Evolutionary conservation across 2,329 filamentous ascomycete genomes (phyloP).

Genomic region (Penicillium concentricum): DNA sequence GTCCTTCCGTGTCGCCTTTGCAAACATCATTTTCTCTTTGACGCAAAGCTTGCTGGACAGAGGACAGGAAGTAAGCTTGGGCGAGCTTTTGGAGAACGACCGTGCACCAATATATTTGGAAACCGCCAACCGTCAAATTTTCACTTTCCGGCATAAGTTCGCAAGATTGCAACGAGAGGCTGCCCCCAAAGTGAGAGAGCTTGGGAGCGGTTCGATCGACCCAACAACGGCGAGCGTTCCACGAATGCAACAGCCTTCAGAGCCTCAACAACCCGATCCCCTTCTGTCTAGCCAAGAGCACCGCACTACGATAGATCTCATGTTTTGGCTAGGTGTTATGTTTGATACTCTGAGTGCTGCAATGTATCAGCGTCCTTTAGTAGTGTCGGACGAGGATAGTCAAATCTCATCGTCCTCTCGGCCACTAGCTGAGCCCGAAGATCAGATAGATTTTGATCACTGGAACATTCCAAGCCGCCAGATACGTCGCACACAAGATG

Average conservation of each 20-base stretch:
- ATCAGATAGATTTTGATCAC: conserved; percentile 9
- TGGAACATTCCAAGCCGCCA: conserved; percentile 7
- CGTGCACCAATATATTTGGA: conserved; percentile 40
- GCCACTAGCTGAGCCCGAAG: neutral
- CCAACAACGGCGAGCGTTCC: neutral
- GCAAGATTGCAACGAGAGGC: conserved; percentile 15
- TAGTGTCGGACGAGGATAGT: conserved; percentile 49
- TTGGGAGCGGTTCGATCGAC: neutral
- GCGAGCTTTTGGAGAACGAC: conserved; percentile 25
- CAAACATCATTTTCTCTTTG: conserved; percentile 48
- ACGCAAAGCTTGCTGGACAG: conserved; percentile 41
- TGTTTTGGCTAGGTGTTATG: conserved; percentile 62
- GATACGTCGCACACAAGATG: conserved; percentile 18
- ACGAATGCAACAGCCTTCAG: neutral
- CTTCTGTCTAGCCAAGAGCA: conserved; percentile 29
- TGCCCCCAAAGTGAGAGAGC: neutral
- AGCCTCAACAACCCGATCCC: conserved; percentile 5
- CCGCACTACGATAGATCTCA: conserved; percentile 51
- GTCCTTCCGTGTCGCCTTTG: conserved; percentile 48
- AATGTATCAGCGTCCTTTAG: conserved; percentile 50
- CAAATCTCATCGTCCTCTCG: conserved; percentile 29
- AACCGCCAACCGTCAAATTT: conserved; percentile 42
- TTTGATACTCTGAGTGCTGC: conserved; percentile 58
- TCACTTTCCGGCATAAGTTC: conserved; percentile 28
- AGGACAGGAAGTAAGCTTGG: conserved; percentile 14